Conservation (phyloP, 106 monocot species). For the Amphibolis antarctica region DNA sequence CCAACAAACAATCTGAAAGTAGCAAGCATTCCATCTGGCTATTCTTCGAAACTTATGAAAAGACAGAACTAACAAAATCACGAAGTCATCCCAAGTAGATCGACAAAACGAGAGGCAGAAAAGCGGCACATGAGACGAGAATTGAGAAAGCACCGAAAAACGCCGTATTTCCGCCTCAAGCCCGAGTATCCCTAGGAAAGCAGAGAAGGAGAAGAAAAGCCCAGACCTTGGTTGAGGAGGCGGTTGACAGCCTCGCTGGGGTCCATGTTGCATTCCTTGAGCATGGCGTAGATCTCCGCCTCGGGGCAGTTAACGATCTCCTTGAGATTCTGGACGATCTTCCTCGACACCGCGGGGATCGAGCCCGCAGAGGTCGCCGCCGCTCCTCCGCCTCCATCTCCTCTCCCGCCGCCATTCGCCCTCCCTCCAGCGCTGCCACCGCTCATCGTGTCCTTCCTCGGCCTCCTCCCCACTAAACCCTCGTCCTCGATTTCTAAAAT, state of each 20-base stretch:
- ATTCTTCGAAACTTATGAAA: too few relatives aligned
- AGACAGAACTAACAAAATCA: too few relatives aligned
- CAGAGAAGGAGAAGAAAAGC: background rate
- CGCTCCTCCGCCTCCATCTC: slow-evolving; percentile 9
- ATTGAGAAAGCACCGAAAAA: background rate
- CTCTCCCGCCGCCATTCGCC: slow-evolving; percentile 5
- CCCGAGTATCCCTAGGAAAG: background rate
- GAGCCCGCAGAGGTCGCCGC: slow-evolving; percentile 8
- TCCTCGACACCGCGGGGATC: slow-evolving; percentile 38
- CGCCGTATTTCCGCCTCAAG: background rate
- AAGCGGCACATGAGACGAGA: too few relatives aligned
- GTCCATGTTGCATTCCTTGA: slow-evolving; percentile 79
- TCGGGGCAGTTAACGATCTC: slow-evolving; percentile 79
- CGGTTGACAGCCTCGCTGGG: slow-evolving; percentile 57
- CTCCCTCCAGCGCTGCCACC: background rate
- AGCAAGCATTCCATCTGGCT: too few relatives aligned
- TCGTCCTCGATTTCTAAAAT: background rate
- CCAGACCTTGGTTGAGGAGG: slow-evolving; percentile 66
- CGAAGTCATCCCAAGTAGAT: too few relatives aligned
- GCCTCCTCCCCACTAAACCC: background rate
- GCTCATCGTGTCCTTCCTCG: slow-evolving; percentile 2
- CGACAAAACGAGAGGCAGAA: too few relatives aligned
- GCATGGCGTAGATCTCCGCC: slow-evolving; percentile 64
- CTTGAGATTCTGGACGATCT: slow-evolving; percentile 53
- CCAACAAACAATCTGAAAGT: too few relatives aligned